These are phyloP conservation scores for Rhododendron simsii DNA, from an alignment of 148 eudicot genomes.

Conservation along the genomic window DNA sequence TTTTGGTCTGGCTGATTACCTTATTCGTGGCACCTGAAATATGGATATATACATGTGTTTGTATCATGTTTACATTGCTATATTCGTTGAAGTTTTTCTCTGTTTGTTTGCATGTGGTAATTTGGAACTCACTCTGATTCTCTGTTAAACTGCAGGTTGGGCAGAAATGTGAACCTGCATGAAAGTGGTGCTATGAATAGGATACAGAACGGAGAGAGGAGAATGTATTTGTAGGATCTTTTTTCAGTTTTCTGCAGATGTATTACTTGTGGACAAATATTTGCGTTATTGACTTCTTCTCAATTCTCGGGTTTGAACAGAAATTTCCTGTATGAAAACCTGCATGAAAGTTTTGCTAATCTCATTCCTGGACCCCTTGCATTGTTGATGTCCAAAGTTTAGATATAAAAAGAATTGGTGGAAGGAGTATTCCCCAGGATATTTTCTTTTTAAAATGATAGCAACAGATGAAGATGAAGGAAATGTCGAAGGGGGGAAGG, in stretches of 20 bases:
- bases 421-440: neutral
- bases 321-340: neutral
- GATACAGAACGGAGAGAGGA: neutral
- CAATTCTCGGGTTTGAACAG: neutral
- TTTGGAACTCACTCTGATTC: neutral
- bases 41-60: neutral
- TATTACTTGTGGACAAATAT: neutral
- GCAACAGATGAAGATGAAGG: neutral
- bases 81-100: neutral
- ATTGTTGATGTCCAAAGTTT: neutral
- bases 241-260: neutral
- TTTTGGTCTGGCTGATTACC: neutral
- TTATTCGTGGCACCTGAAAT: neutral
- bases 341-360: neutral
- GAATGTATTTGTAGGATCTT: neutral
- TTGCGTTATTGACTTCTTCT: neutral
- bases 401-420: neutral
- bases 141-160: neutral
- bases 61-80: neutral
- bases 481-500: neutral
- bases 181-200: neutral
- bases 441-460: neutral
- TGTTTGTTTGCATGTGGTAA: neutral
- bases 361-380: neutral
- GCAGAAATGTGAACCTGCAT: neutral